These are phyloP conservation scores for Ceratobasidium sp. DNA, from an alignment of 1,284 basidiomycete genomes.

Conservation along the genomic window DNA sequence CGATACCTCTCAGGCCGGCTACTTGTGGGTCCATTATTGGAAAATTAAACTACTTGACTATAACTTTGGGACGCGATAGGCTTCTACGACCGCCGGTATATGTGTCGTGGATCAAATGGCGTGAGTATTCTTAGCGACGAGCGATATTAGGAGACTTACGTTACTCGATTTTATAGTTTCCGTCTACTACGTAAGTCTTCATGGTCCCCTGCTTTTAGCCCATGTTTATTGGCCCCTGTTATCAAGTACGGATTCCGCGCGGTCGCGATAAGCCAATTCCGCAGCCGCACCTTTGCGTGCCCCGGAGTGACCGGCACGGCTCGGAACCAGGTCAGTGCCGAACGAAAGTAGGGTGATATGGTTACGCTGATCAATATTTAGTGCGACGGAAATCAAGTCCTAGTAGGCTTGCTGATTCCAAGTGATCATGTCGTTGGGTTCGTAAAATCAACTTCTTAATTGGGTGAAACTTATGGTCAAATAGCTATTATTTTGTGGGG, in stretches of 20 bases:
- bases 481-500: conserved; percentile 40
- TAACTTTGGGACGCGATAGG: conserved; percentile 3
- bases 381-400: conserved; percentile 58
- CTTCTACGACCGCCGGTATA: conserved; percentile 56
- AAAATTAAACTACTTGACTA: not conserved
- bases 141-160: not conserved
- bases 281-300: conserved; percentile 57
- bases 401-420: conserved; percentile 56
- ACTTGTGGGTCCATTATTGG: conserved; percentile 51
- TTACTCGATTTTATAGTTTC: conserved; percentile 23
- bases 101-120: conserved; percentile 59
- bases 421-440: conserved; percentile 54
- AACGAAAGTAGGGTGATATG: not conserved
- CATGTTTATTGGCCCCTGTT: not conserved
- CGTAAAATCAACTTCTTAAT: conserved; percentile 49
- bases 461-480: not conserved
- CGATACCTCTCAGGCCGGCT: conserved; percentile 50
- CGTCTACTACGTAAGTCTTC: conserved; percentile 49
- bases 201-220: conserved; percentile 54
- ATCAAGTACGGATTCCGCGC: conserved; percentile 53
- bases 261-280: conserved; percentile 57
- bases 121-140: not conserved
- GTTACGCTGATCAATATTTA: conserved; percentile 42
- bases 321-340: conserved; percentile 52
- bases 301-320: conserved; percentile 53